Evolutionary conservation across 2,329 filamentous ascomycete species (phyloP).

Genomic region (Aureobasidium sp.): DNA sequence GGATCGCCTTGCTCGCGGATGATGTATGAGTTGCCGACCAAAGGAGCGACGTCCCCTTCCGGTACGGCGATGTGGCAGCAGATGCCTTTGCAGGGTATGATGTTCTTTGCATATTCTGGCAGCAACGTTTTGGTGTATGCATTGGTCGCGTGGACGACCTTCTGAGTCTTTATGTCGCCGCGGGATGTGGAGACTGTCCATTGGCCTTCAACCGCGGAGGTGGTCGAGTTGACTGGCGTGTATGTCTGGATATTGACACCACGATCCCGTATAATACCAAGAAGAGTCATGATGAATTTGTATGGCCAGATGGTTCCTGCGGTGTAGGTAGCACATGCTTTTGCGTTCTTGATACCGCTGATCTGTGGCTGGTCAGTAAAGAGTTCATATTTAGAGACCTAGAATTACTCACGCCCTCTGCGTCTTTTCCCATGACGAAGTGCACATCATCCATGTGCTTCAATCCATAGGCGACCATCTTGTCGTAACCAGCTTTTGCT

Average conservation of each 20-base stretch:
- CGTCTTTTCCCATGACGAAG: slow-evolving; percentile 17
- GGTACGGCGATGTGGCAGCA: slow-evolving; percentile 22
- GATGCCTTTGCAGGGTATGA: slow-evolving; percentile 30
- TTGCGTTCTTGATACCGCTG: slow-evolving; percentile 32
- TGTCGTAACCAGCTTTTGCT: slow-evolving; percentile 27
- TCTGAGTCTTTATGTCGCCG: slow-evolving; percentile 20
- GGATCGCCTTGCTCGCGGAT: slow-evolving; percentile 20
- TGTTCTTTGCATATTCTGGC: slow-evolving; percentile 27
- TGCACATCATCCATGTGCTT: slow-evolving; percentile 25
- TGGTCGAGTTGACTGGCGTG: slow-evolving; percentile 48
- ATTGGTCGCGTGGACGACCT: slow-evolving; percentile 32
- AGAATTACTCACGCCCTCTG: slow-evolving; percentile 14
- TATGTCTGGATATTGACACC: slow-evolving; percentile 67
- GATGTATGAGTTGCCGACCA: slow-evolving; percentile 27
- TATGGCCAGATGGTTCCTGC: slow-evolving; percentile 70
- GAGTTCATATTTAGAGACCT: too few species aligned
- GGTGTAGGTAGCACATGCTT: slow-evolving; percentile 33
- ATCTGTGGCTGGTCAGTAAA: neutral
- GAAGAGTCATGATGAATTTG: slow-evolving; percentile 64
- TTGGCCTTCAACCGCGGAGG: slow-evolving; percentile 17
- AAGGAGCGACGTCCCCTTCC: slow-evolving; percentile 18
- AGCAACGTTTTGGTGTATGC: slow-evolving; percentile 29
- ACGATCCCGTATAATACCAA: slow-evolving; percentile 48
- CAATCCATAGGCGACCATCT: slow-evolving; percentile 24
- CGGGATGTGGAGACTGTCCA: slow-evolving; percentile 20